Evolutionary conservation across 495 filamentous ascomycete species (phyloP), one percentile per base, ranked within the genome.

Genomic region (Penicillium taxi): DNA sequence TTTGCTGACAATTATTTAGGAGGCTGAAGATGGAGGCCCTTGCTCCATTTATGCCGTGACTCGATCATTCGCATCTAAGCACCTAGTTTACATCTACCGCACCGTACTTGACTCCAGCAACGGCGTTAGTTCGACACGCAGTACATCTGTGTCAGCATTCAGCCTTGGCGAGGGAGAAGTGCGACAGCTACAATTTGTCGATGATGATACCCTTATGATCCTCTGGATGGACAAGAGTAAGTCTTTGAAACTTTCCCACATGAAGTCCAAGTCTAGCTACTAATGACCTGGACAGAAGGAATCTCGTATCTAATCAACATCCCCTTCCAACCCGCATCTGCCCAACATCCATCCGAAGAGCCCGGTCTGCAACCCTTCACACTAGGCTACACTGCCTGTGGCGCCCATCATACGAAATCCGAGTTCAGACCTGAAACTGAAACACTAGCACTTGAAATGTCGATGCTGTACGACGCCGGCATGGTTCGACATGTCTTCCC

Each of bases 181-280:
- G 25, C 58, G 60, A 15, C 74, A 79, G 48, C 34, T 75, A 9
- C 66, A 75, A 52, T 78, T 80, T 33, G 63, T 75, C 12, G 65
- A 73, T 26, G 74, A 78, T 32, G 50, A 69, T 28, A 64, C 59
- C 2, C 38, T 79, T 17, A 69, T 75, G 45, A 18, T 77, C 7
- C 56, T 78, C n/a, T 67, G 69, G 45, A 37, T 56, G 9, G 50
- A 62, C 18, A 38, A 53, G 28, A 52, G 74, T 76, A 60, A 39
- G 54, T 44, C 12, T 17, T 44, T n/a, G n/a, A n/a, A n/a, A n/a
- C n/a, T n/a, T n/a, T n/a, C n/a, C n/a, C n/a, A n/a, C n/a, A n/a
- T n/a, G n/a, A n/a, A n/a, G n/a, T n/a, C n/a, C n/a, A n/a, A n/a
- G n/a, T 22, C 11, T 1, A 13, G 5, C 20, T 11, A 18, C 6